Base-by-base conservation (phyloP, 345 rosid genomes). In the Melaleuca alternifolia region DNA sequence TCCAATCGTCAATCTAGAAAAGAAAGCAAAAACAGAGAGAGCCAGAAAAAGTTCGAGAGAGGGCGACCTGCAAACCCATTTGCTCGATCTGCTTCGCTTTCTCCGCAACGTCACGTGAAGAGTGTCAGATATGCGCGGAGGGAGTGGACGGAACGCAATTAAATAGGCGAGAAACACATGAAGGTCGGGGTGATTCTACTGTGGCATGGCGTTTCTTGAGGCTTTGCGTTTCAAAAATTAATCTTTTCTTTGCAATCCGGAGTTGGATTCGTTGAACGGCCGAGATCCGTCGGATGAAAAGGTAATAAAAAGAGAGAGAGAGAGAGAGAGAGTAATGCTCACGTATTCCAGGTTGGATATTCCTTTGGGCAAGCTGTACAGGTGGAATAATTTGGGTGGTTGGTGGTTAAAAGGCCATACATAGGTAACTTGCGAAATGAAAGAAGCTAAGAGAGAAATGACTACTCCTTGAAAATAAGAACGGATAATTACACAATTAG, bases 401-500 rank as follows among this genome's bases (percentile, higher is more conserved):
- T 71, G 26, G 48, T 33, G 5, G 79, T 37, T 37, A 11, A 41
- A 46, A 3, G 21, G 7, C 15, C 1, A 5, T 6, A 18, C 48
- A 23, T 18, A 16, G 24, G 20, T 71, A 71, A 71, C 33, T 71
- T 71, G 79, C 48, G 14, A 61, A 61, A 61, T 61, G 75, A 61
- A 61, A 28, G 10, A 61, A 61, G 75, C 37, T 61, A 28, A 13
- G 5, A 28, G 28, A 14, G 20, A 61, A 61, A 61, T 61, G 2
- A 71, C 20, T 14, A 24, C 11, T 26, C 62, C 30, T 57, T 57
- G 62, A 14, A 30, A 51, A 37, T 18, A 18, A 18, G 18, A 71
- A 71, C 2, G 24, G 20, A 6, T 9, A 18, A 41, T 41, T 18
- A 20, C 12, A 37, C 6, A 0, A 0, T 8, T 33, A 16, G 4